These are phyloP conservation scores for Pistacia vera DNA, from an alignment of 345 rosid species.

Conservation along the genomic window DNA sequence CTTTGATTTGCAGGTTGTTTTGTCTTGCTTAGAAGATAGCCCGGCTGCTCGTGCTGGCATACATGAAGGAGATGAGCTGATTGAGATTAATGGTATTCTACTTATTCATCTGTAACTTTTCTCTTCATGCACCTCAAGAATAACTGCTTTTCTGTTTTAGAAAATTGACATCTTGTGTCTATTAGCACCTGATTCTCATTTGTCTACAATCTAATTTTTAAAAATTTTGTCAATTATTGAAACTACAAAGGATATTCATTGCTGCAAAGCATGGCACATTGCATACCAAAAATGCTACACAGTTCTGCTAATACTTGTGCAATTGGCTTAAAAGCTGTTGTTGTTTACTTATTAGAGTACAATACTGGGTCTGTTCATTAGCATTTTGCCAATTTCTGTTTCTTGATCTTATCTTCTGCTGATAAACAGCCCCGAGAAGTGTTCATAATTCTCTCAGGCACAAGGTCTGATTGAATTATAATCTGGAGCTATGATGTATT, in stretches of 20 bases:
- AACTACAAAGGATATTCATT: background rate
- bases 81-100: constrained; percentile 82
- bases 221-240: background rate
- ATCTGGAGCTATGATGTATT: background rate
- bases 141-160: background rate
- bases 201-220: background rate
- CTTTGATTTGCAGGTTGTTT: constrained; percentile 58
- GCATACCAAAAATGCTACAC: background rate
- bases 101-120: background rate
- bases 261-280: background rate
- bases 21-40: constrained; percentile 79
- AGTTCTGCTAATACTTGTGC: background rate
- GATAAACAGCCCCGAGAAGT: no score
- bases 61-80: constrained; percentile 79
- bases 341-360: background rate
- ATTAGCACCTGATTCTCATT: background rate
- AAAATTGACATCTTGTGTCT: background rate
- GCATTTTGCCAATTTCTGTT: background rate
- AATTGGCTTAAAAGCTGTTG: background rate
- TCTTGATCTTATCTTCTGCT: background rate
- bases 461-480: no score
- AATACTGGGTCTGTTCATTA: background rate
- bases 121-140: background rate
- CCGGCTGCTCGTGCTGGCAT: constrained; percentile 94
- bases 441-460: background rate